These are phyloP conservation scores for Straminergon stramineum DNA, from an alignment of 225 moss, liverwort and hornwort genomes.

Conservation along the genomic window DNA sequence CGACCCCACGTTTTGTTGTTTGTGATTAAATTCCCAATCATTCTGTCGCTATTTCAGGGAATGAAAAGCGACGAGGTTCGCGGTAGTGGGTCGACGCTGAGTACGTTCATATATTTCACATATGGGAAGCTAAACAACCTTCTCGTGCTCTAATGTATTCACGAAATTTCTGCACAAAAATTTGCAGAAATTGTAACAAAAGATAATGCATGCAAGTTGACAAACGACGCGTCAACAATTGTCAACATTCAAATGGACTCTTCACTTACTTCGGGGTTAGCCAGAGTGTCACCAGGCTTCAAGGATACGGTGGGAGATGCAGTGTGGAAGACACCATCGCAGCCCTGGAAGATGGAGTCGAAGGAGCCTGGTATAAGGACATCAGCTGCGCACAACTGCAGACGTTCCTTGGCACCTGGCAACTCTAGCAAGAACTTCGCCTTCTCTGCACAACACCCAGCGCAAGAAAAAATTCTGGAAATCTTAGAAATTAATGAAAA, in stretches of 20 bases:
- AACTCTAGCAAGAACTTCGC: slow-evolving; percentile 38
- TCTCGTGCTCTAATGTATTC: background rate
- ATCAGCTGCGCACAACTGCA: slow-evolving; percentile 21
- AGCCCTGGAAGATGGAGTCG: slow-evolving; percentile 44
- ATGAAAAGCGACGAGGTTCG: too few species aligned
- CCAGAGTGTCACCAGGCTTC: background rate
- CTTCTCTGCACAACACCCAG: slow-evolving; percentile 4
- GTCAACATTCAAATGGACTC: background rate
- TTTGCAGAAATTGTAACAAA: background rate
- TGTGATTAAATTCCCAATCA: too few species aligned
- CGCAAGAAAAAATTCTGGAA: background rate
- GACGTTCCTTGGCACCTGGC: slow-evolving; percentile 53
- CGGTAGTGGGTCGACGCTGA: background rate
- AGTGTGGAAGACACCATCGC: slow-evolving; percentile 54
- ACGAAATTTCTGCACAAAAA: background rate
- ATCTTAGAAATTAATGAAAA: background rate
- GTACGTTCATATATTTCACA: background rate
- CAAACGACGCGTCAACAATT: background rate
- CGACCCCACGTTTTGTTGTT: too few species aligned
- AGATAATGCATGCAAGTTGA: background rate
- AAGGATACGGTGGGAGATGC: slow-evolving; percentile 21
- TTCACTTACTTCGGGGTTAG: background rate
- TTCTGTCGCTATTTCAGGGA: too few species aligned
- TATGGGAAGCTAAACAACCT: background rate
- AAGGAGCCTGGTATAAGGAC: slow-evolving; percentile 26